Evolutionary conservation across 2,329 filamentous ascomycete genomes (phyloP).

Genomic region (Aquanectria penicillioides): DNA sequence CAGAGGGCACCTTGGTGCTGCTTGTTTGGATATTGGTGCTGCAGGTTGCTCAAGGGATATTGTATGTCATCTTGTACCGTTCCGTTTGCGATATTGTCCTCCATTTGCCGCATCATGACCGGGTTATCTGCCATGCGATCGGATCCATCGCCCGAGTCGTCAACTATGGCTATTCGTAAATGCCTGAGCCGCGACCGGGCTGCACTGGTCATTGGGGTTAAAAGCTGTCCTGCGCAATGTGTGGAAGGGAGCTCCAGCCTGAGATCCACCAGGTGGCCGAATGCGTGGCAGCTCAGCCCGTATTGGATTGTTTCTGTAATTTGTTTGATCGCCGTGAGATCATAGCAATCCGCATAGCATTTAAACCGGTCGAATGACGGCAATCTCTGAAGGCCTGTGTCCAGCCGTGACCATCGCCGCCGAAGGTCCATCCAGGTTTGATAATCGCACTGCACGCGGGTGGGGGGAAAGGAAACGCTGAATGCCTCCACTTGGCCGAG

Average conservation of each 20-base stretch:
- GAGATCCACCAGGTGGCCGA: too few species aligned
- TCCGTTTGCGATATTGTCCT: neutral
- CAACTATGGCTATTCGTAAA: neutral
- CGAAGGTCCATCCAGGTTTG: too few species aligned
- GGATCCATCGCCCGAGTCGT: neutral
- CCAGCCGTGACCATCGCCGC: neutral
- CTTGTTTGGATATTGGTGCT: neutral
- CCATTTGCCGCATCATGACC: neutral
- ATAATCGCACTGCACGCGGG: too few species aligned
- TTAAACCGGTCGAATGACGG: too few species aligned
- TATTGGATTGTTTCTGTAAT: too few species aligned
- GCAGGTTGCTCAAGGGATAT: neutral
- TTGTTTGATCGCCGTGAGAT: too few species aligned
- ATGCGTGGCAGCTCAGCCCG: too few species aligned
- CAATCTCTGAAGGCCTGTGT: too few species aligned
- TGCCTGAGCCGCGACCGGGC: neutral
- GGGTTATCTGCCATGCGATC: neutral
- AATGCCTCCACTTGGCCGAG: neutral
- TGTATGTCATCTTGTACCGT: fast-evolving
- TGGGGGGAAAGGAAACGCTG: neutral
- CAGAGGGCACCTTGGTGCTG: neutral
- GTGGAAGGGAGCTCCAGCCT: neutral
- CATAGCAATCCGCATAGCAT: too few species aligned
- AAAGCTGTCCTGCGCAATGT: neutral
- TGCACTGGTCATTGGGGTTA: neutral